Evolutionary conservation across 2,329 filamentous ascomycete genomes (phyloP), one percentile per base, ranked within the genome.

Genomic region (Paracorniculantispora psalliotae): DNA sequence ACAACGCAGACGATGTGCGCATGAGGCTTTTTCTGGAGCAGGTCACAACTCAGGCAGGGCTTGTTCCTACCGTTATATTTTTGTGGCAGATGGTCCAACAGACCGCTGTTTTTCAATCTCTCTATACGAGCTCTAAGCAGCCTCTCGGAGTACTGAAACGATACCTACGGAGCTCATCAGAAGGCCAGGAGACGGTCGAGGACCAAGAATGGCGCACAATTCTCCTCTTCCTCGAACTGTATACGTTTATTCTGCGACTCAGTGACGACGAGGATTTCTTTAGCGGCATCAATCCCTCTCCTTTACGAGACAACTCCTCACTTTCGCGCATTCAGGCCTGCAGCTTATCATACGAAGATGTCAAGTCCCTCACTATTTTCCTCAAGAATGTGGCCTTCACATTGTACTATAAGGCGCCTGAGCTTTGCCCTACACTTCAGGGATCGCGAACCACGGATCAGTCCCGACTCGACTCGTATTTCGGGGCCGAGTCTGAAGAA

Each of bases 241-340:
- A 97, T 70, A 91, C 89, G 2, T 97, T 97, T 69, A 85, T 97
- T 2, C 78, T 97, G 13, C 89, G 94, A 65, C 85, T 97, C 35
- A 96, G 93, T 70, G 94, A 99, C 65, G 94, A 99, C 63, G 93
- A 97, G 64, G 94, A 99, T 66, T 99, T 99, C 69, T 89, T 96
- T 62, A 83, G 85, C 59, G 80, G 81, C 58, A 75, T 82, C 62
- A 75, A 72, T 41, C 75, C 78, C 26, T 64, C 68, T 57, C 60
- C 71, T 30, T 64, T 75, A 21, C 71, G 73, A n/a, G 69, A 66
- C 21, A 72, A 70, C 50, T 75, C 70, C 28, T 75, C 71, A 25
- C 77, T 67, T 58, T 81, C 78, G 54, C 79, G 77, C 56, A 79
- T 81, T 63, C 80, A 79, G 72, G 79, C 75, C 62, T 88, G 90